These are phyloP conservation scores for Epicoccum nigrum DNA, from an alignment of 2,329 filamentous ascomycete species.

Conservation along the genomic window DNA sequence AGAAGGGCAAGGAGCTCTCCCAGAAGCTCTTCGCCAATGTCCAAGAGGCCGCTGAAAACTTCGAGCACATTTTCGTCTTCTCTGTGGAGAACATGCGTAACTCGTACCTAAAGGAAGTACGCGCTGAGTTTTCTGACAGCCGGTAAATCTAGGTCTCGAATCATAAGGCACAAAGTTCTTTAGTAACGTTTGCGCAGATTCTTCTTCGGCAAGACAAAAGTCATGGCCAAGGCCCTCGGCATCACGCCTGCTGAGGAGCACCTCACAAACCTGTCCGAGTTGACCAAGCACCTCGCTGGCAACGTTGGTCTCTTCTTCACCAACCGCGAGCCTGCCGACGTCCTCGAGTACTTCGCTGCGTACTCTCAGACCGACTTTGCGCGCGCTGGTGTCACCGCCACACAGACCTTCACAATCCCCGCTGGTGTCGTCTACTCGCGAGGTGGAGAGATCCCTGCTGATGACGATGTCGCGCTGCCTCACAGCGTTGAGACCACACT, in stretches of 20 bases:
- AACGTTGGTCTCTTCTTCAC: constrained; percentile 92
- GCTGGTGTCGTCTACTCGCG: constrained; percentile 79
- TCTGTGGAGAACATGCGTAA: constrained; percentile 97
- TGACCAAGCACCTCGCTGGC: constrained; percentile 74
- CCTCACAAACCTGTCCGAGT: constrained; percentile 75
- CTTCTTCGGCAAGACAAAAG: constrained; percentile 99
- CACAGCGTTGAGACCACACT: constrained; percentile 91
- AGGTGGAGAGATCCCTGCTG: constrained; percentile 77
- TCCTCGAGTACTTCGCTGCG: constrained; percentile 74
- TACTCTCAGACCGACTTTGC: constrained; percentile 86
- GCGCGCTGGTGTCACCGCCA: constrained; percentile 78
- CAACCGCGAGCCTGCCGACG: constrained; percentile 70
- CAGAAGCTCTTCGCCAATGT: constrained; percentile 87
- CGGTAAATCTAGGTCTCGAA: constrained; percentile 61
- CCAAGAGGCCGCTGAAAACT: constrained; percentile 81
- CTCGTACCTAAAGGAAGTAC: constrained; percentile 89
- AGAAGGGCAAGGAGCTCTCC: constrained; percentile 91
- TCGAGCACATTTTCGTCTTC: constrained; percentile 93
- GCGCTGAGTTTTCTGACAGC: constrained; percentile 82
- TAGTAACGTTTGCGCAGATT: constrained; percentile 61
- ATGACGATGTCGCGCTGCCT: constrained; percentile 84
- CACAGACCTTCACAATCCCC: constrained; percentile 79
- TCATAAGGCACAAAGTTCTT: constrained; percentile 21
- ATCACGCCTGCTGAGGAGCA: constrained; percentile 77
- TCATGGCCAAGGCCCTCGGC: constrained; percentile 95